Evolutionary conservation across 73 alveolate genomes (phyloP).

Genomic region (Blepharisma japonicum): DNA sequence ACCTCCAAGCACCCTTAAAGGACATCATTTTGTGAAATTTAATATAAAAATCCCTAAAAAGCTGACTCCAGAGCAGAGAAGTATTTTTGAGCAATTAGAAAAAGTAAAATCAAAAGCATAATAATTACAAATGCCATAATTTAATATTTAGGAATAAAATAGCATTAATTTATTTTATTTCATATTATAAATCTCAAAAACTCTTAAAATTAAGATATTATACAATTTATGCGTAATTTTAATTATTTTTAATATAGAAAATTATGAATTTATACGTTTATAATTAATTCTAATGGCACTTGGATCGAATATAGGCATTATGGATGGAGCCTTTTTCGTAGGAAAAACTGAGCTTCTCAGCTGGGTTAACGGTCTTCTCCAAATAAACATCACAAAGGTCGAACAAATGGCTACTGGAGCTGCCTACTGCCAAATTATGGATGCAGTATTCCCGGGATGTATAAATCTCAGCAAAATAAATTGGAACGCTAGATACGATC

Average conservation of each 20-base stretch:
- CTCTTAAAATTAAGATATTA: no score
- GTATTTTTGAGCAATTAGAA: background rate
- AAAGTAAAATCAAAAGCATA: no score
- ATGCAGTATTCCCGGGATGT: constrained; percentile 83
- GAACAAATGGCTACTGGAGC: constrained; percentile 91
- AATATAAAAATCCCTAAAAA: constrained; percentile 55
- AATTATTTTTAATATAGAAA: no score
- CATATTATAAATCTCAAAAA: no score
- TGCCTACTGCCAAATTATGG: constrained; percentile 79
- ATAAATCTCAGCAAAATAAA: constrained; percentile 73
- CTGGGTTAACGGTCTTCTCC: constrained; percentile 74
- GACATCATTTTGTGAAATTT: constrained; percentile 52
- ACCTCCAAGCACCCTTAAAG: constrained; percentile 58
- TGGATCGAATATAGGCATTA: constrained; percentile 56
- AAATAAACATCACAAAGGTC: constrained; percentile 64
- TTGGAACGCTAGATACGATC: constrained; percentile 79
- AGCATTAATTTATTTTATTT: no score
- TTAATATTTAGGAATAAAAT: no score
- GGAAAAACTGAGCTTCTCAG: constrained; percentile 74
- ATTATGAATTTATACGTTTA: no score
- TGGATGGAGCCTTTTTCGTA: constrained; percentile 92
- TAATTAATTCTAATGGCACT: no score
- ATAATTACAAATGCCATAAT: no score
- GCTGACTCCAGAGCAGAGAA: constrained; percentile 26
- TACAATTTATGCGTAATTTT: no score